Percentiles rank a stretch among this genome's conserved stretches.
Evolutionary conservation across 2,329 filamentous ascomycete genomes (phyloP).

Genomic region (Hypoxylon sp.): DNA sequence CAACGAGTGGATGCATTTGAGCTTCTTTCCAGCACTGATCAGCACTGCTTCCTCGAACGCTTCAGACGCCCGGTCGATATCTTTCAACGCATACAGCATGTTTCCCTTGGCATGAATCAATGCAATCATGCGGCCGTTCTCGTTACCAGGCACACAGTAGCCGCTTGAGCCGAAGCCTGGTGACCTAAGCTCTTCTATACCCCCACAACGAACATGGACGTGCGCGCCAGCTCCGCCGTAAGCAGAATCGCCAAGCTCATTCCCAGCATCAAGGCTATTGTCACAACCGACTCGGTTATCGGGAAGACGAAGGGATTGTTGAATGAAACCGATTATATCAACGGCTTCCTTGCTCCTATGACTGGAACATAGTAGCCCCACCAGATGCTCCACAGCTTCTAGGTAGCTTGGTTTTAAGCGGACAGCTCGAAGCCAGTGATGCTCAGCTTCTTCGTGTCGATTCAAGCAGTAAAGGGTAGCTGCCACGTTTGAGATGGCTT

Average conservation of each 20-base stretch:
- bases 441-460: conserved; percentile 82
- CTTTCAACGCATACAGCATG: conserved; percentile 90
- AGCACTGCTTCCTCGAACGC: conserved; percentile 96
- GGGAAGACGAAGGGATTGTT: conserved; percentile 70
- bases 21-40: conserved; percentile 79
- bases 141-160: conserved; percentile 82
- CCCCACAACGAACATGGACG: conserved; percentile 10
- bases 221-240: conserved; percentile 21
- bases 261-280: conserved; percentile 15
- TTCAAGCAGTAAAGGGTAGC: conserved; percentile 87
- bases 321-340: conserved; percentile 84
- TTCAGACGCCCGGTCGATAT: conserved; percentile 80
- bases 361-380: conserved; percentile 83
- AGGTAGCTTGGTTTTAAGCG: conserved; percentile 86
- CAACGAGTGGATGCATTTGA: conserved; percentile 77
- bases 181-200: conserved; percentile 28
- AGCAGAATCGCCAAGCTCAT: conserved; percentile 12
- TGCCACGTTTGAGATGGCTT: conserved; percentile 92
- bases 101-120: conserved; percentile 98
- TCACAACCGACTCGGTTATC: conserved; percentile 45
- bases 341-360: conserved; percentile 87
- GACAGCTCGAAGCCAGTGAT: conserved; percentile 86
- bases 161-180: conserved; percentile 77
- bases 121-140: conserved; percentile 93
- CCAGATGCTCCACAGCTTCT: conserved; percentile 93